Conservation (phyloP, 2,329 filamentous ascomycete genomes). For the Trichophyton verrucosum region DNA sequence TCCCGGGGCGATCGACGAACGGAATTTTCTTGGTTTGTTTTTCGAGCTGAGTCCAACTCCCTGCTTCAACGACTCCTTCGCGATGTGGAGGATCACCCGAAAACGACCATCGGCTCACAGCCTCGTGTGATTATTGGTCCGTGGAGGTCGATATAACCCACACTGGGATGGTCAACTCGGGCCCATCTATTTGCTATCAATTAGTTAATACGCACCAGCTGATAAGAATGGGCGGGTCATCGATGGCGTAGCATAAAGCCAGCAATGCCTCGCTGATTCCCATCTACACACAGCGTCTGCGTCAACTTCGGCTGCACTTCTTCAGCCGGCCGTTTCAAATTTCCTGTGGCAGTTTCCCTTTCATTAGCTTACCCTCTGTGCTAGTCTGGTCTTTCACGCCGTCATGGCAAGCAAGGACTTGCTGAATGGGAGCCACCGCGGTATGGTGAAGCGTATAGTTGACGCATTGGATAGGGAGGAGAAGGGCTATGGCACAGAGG, state of each 20-base stretch:
- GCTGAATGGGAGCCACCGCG: neutral
- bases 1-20: neutral
- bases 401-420: neutral
- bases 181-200: neutral
- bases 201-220: neutral
- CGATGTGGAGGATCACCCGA: neutral
- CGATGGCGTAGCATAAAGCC: neutral
- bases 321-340: neutral
- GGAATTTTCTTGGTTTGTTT: neutral
- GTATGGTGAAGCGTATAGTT: conserved; percentile 10
- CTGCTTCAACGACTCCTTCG: neutral
- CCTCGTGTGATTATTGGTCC: neutral
- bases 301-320: neutral
- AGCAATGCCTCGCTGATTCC: neutral
- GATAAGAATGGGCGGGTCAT: neutral
- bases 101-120: neutral
- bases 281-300: neutral
- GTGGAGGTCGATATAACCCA: neutral
- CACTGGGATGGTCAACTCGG: neutral
- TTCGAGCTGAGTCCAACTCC: neutral
- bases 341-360: neutral
- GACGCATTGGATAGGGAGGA: conserved; percentile 20
- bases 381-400: neutral
- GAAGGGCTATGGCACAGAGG: conserved; percentile 13
- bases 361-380: neutral